Evolutionary conservation across 1,284 basidiomycete genomes (phyloP), one percentile per base, ranked within the genome.

Genomic region (Cystobasidium pallidum): DNA sequence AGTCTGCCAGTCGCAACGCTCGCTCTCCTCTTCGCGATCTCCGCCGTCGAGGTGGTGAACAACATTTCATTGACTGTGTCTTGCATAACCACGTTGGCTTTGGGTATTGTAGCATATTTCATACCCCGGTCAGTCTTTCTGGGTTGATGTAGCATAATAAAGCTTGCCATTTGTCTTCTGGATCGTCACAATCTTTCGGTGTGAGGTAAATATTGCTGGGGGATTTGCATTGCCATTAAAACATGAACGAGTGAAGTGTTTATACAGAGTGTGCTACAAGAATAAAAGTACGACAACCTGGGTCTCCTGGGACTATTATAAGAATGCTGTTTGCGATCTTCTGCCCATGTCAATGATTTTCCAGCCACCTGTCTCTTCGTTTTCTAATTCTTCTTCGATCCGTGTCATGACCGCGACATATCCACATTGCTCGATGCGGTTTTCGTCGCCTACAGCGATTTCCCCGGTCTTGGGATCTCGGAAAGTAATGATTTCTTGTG

Each of bases 281-380:
- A 36, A 19, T 19, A 32, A n/a, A n/a, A n/a, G n/a, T 34, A 41
- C 10, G 3, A 41, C 30, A 34, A 41, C 28, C 36, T 6, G 11
- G 43, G n/a, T 45, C 13, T 15, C 43, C 3, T 19, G n/a, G 43
- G 43, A 45, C 19, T 8, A 45, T 17, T 54, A 70, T 32, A 71
- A 57, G 61, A 71, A 71, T 28, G 68, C 68, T 30, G 61, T 61
- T 32, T 71, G 59, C 17, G 68, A 71, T 24, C 68, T 51, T 21
- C 68, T 24, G 13, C 68, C 68, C 79, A 94, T 91, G 88, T 98
- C 94, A 49, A 98, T 86, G 67, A 99, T 87, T 83, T 98, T 98
- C 96, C 96, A 99, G 11, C 96, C 96, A 61, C 92, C 92, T 0
- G 96, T 99, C 64, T 97, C 84, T 82, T 95, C 91, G 78, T 98